Evolutionary conservation across 2,329 filamentous ascomycete species (phyloP).

Genomic region (Fusarium sarcochroum): DNA sequence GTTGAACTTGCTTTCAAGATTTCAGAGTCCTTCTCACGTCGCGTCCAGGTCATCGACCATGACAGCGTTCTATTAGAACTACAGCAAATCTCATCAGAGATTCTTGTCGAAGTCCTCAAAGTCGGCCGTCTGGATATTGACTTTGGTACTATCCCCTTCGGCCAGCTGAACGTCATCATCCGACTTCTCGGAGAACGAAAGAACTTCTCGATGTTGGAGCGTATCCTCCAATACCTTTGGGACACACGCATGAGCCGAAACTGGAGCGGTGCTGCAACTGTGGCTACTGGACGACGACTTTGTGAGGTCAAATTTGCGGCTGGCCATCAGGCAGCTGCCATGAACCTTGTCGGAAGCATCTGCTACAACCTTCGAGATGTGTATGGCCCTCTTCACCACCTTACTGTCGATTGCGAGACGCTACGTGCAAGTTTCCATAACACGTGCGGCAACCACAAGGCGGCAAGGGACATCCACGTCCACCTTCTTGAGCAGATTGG

Average conservation of each 20-base stretch:
- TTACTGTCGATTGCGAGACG: background rate
- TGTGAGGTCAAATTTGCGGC: conserved; percentile 15
- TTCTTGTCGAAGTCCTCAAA: background rate
- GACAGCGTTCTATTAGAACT: background rate
- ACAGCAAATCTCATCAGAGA: conserved; percentile 11
- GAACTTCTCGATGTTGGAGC: conserved; percentile 15
- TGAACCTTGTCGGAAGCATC: background rate
- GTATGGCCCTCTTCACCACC: background rate
- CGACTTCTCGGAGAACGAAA: background rate
- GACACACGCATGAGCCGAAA: conserved; percentile 11
- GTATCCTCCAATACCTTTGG: conserved; percentile 10
- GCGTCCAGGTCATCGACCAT: background rate
- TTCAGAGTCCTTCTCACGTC: conserved; percentile 6
- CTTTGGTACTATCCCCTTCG: conserved; percentile 6
- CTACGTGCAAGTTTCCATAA: conserved; percentile 10
- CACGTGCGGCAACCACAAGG: background rate
- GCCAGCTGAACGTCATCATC: background rate
- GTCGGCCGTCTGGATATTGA: background rate
- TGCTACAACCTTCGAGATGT: conserved; percentile 4
- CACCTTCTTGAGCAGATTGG: background rate
- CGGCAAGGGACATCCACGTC: conserved; percentile 8
- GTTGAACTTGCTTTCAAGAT: conserved; percentile 5
- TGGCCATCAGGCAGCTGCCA: background rate
- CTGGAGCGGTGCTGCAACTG: background rate
- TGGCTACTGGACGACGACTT: conserved; percentile 3